Percentiles rank a stretch among this genome's conserved stretches.
phyloP scores from a whole-genome alignment of 176 grass and related monocot species.

The bread wheat (Triticum aestivum) region IWGSC_CS_RefSeq_v2.1 NC_057794.1:576158689-576159188 shows the following conservation, averaged over 20 bases:
- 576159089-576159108: too few relatives aligned
- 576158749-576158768: too few relatives aligned
- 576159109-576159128: too few relatives aligned
- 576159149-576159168: too few relatives aligned
- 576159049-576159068: not conserved
- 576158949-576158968: not conserved
- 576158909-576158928: not conserved
- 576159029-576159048: not conserved
- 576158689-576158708: too few relatives aligned
- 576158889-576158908: not conserved
- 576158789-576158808: not conserved
- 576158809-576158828: not conserved
- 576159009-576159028: conserved; percentile 1
- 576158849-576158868: conserved; percentile 19
- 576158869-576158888: not conserved
- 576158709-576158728: too few relatives aligned
- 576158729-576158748: too few relatives aligned
- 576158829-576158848: not conserved
- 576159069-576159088: too few relatives aligned
- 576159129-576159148: too few relatives aligned
- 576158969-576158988: conserved; percentile 23
- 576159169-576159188: too few relatives aligned
- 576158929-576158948: not conserved
- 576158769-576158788: not conserved
- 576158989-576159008: not conserved